Evolutionary conservation across 257 asterid genomes (phyloP).

Genomic region (Voacanga thouarsii): DNA sequence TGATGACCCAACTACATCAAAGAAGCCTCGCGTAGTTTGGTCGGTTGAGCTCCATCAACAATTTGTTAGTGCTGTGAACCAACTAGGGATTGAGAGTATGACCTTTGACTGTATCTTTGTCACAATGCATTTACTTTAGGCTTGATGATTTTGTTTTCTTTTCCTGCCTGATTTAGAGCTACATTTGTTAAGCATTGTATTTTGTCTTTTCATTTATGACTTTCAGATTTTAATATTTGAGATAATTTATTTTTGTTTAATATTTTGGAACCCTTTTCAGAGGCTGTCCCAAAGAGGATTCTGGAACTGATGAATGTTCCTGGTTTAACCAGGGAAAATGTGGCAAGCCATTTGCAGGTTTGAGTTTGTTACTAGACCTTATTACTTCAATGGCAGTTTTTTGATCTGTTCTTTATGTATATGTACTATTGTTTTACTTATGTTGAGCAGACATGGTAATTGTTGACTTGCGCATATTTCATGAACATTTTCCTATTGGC

Average conservation of each 20-base stretch:
- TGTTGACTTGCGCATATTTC: neutral
- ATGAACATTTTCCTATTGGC: neutral
- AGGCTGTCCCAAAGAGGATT: conserved; percentile 88
- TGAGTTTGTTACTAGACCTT: conserved; percentile 11
- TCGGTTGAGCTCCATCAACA: conserved; percentile 95
- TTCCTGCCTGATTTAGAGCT: neutral
- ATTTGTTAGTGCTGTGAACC: conserved; percentile 80
- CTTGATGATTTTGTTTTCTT: neutral
- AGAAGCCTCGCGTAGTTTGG: conserved; percentile 95
- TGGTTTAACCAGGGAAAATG: conserved; percentile 79
- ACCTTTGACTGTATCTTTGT: conserved; percentile 15
- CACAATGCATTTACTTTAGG: neutral
- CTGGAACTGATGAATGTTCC: conserved; percentile 91
- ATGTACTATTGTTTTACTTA: neutral
- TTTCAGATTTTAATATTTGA: neutral
- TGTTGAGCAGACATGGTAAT: neutral
- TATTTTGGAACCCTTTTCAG: conserved; percentile 36
- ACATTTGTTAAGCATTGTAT: neutral
- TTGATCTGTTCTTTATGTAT: neutral
- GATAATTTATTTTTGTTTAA: conserved; percentile 8
- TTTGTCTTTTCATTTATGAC: conserved; percentile 7
- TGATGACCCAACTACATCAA: conserved; percentile 57
- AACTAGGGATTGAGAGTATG: conserved; percentile 89
- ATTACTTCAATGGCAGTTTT: neutral
- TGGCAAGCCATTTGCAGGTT: conserved; percentile 95